Percentiles rank a stretch among this genome's conserved stretches.
phyloP scores from a whole-genome alignment of 176 grass and related monocot species.

The Carex myosuroides region DNA sequence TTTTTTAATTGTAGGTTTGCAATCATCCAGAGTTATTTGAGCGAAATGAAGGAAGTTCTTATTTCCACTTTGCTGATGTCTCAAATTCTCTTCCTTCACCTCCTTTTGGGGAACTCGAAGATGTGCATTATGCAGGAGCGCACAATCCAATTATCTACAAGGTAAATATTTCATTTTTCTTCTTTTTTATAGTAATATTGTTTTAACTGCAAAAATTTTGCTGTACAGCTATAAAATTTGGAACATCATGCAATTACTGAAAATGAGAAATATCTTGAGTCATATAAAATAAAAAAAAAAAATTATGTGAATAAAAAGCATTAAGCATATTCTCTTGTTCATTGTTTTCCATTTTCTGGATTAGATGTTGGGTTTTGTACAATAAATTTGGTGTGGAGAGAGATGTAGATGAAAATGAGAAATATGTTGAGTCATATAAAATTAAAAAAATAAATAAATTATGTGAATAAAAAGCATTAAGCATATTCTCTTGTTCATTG shows the following conservation, averaged over 20 bases:
- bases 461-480: background rate
- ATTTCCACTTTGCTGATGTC: conserved; percentile 86
- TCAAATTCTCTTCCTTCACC: conserved; percentile 85
- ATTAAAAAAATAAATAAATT: background rate
- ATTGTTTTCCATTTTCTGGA: background rate
- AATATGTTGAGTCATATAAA: background rate
- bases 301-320: background rate
- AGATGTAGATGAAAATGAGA: background rate
- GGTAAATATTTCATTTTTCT: conserved; percentile 34
- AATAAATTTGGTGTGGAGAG: background rate
- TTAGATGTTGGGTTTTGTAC: background rate
- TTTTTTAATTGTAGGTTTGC: conserved; percentile 64
- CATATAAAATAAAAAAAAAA: too few species aligned
- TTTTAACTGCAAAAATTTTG: background rate
- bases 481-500: background rate
- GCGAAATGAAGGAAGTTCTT: conserved; percentile 93
- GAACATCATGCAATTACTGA: background rate
- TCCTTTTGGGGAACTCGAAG: conserved; percentile 80
- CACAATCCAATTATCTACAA: conserved; percentile 82
- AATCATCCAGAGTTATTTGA: conserved; percentile 99
- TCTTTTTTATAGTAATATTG: background rate
- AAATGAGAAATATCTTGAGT: background rate
- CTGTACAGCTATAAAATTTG: background rate
- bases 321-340: background rate
- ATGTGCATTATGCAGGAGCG: conserved; percentile 83